These are phyloP conservation scores for Russula olivacea DNA, from an alignment of 768 basidiomycete genomes.

Conservation along the genomic window DNA sequence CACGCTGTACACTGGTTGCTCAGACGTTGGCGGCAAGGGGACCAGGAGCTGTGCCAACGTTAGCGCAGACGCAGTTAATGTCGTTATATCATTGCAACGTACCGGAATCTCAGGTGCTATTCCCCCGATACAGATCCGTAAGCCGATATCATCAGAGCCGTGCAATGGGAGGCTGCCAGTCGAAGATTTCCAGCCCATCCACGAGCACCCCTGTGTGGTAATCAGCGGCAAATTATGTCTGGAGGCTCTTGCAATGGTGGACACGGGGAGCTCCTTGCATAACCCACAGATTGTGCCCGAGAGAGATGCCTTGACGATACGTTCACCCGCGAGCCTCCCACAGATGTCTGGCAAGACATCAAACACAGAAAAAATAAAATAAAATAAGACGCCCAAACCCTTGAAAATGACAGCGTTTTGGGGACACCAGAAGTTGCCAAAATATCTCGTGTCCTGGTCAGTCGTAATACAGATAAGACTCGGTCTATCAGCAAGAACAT, in stretches of 20 bases:
- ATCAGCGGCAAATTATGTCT: neutral
- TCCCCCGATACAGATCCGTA: neutral
- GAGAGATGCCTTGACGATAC: neutral
- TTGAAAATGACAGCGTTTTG: neutral
- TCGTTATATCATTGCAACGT: neutral
- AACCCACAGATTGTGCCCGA: neutral
- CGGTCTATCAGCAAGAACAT: neutral
- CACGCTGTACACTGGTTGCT: neutral
- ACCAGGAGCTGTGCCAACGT: neutral
- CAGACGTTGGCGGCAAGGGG: conserved; percentile 3
- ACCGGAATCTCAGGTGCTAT: neutral
- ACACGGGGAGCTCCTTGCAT: neutral
- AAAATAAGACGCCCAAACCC: neutral
- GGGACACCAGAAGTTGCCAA: neutral
- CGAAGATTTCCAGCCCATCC: neutral
- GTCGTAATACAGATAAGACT: neutral
- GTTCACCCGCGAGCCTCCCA: neutral
- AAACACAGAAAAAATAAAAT: neutral
- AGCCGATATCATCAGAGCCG: neutral
- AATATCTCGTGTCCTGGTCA: neutral
- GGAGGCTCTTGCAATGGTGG: neutral
- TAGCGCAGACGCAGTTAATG: neutral
- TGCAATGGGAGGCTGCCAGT: neutral
- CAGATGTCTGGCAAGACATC: neutral
- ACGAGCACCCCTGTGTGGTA: neutral